phyloP scores from a whole-genome alignment of 2,329 filamentous ascomycete genomes.

The Arthrocladium fulminans region DNA sequence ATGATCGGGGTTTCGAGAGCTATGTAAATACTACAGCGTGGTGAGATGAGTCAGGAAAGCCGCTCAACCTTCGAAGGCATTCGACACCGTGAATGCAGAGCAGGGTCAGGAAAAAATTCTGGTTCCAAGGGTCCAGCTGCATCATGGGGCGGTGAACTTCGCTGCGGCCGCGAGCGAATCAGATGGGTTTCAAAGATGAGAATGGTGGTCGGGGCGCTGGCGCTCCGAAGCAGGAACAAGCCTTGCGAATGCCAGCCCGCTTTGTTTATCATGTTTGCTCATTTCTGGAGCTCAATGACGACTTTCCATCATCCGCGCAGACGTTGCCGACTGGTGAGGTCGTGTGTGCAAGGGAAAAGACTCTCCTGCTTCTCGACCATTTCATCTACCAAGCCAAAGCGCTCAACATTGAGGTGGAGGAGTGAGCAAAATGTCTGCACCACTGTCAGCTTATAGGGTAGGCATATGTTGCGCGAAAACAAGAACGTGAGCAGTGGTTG shows the following conservation, averaged over 20 bases:
- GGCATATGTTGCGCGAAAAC: neutral
- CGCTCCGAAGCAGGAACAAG: conserved; percentile 2
- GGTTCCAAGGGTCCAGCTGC: neutral
- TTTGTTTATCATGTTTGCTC: neutral
- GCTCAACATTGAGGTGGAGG: neutral
- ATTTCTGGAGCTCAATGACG: conserved; percentile 1
- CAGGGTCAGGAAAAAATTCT: conserved; percentile 1
- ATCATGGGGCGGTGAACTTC: conserved; percentile 5
- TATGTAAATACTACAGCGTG: conserved; percentile 6
- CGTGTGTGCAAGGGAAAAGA: too few relatives aligned
- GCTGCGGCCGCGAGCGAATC: conserved; percentile 1
- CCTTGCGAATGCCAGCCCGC: neutral
- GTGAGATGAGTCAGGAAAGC: conserved; percentile 8
- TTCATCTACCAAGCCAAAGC: too few relatives aligned
- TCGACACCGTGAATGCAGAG: conserved; percentile 9
- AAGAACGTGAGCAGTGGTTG: neutral
- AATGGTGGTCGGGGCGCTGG: neutral
- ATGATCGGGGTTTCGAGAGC: neutral
- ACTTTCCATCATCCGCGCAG: too few relatives aligned
- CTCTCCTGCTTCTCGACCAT: neutral
- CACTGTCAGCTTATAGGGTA: conserved; percentile 51
- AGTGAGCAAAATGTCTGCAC: conserved; percentile 47
- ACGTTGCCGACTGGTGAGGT: too few relatives aligned
- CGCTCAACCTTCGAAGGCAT: conserved; percentile 9
- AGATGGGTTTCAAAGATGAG: neutral